phyloP scores from a whole-genome alignment of 306 rosid species.

The Sicyos edulis region DNA sequence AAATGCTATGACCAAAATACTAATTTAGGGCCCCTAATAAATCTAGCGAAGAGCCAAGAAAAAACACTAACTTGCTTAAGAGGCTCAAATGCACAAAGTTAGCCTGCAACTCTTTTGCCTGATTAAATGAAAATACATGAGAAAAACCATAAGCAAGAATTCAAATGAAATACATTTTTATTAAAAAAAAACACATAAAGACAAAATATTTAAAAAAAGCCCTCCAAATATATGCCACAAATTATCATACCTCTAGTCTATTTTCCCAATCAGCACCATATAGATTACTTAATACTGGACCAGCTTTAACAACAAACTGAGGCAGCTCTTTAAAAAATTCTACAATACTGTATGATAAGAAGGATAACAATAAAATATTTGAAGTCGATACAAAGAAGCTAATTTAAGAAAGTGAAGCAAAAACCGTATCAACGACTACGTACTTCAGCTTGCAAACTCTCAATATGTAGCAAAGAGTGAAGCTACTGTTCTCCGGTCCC shows the following conservation, averaged over 20 bases:
- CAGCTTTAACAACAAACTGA: constrained; percentile 83
- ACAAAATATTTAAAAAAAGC: constrained; percentile 7
- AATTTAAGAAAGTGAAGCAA: not conserved
- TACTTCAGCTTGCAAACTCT: constrained; percentile 81
- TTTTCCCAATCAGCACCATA: constrained; percentile 91
- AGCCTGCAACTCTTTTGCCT: constrained; percentile 89
- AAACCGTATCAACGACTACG: constrained; percentile 15
- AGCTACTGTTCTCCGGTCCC: constrained; percentile 37
- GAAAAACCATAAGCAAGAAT: constrained; percentile 24
- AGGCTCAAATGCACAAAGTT: constrained; percentile 58
- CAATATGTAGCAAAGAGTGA: constrained; percentile 67
- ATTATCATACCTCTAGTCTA: constrained; percentile 69
- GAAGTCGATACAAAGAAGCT: not conserved
- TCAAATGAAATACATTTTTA: constrained; percentile 13
- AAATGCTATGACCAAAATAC: not conserved
- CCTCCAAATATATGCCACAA: constrained; percentile 7
- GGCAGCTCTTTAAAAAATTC: constrained; percentile 95
- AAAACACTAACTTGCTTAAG: constrained; percentile 78
- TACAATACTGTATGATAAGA: constrained; percentile 49
- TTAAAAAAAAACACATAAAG: not conserved
- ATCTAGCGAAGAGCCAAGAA: not conserved
- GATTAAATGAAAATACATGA: constrained; percentile 18
- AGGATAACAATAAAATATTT: not conserved
- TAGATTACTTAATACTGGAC: constrained; percentile 53
- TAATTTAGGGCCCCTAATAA: not conserved